A percentile compares a stretch with the other conserved stretches of the same genome.
These are phyloP conservation scores for Rhodomyrtus psidioides DNA, from an alignment of 441 rosid species.

Conservation along the genomic window DNA sequence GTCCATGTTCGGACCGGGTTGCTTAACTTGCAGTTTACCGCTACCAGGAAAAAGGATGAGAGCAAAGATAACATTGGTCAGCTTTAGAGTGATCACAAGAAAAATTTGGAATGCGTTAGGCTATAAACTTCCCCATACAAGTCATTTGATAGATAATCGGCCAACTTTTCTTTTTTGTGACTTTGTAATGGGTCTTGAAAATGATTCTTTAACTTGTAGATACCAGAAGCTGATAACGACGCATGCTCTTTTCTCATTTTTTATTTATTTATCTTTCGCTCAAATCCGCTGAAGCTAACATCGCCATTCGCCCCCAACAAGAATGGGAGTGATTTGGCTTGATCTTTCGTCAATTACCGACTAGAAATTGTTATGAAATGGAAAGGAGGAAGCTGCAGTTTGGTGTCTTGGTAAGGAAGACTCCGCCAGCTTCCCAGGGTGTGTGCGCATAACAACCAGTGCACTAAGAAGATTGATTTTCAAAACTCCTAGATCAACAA, in stretches of 20 bases:
- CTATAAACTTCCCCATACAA: background rate
- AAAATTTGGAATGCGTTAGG: background rate
- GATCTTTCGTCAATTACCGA: background rate
- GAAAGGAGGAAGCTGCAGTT: background rate
- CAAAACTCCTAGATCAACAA: background rate
- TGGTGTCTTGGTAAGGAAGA: background rate
- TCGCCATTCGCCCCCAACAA: too few species aligned
- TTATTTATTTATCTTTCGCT: background rate
- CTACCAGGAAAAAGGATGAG: slow-evolving; percentile 11
- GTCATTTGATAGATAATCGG: background rate
- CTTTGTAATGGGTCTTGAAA: background rate
- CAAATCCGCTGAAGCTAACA: background rate
- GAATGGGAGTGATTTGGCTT: too few species aligned
- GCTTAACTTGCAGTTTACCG: slow-evolving; percentile 51
- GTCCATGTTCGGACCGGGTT: background rate
- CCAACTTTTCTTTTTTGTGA: background rate
- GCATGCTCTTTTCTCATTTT: background rate
- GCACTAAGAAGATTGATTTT: background rate
- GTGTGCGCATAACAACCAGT: background rate
- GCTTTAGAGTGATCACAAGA: slow-evolving; percentile 1
- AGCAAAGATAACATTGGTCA: background rate
- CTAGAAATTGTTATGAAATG: background rate
- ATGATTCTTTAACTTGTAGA: background rate
- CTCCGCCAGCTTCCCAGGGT: background rate
- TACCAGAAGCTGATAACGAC: background rate